These are phyloP conservation scores for Geosmithia flava DNA, from an alignment of 2,329 filamentous ascomycete genomes.

Conservation along the genomic window DNA sequence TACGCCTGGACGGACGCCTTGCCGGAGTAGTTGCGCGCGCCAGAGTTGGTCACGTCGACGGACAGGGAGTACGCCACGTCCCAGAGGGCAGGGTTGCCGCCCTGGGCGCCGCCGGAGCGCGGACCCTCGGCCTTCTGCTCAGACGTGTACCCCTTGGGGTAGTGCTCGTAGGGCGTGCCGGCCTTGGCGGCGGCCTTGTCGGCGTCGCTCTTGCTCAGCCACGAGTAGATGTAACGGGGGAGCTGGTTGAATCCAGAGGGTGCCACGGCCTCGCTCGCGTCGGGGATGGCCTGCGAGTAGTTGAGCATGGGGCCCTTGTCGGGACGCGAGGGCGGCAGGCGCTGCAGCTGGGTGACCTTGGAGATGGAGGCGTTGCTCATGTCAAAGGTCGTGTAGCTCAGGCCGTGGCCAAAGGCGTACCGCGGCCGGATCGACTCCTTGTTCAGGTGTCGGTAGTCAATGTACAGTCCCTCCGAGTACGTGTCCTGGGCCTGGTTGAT, in stretches of 20 bases:
- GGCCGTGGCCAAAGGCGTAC: constrained; percentile 77
- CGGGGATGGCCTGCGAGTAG: constrained; percentile 38
- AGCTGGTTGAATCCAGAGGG: constrained; percentile 47
- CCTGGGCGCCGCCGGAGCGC: constrained; percentile 54
- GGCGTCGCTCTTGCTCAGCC: constrained; percentile 32
- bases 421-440: constrained; percentile 60
- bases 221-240: constrained; percentile 59
- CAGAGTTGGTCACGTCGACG: constrained; percentile 40
- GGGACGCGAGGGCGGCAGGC: constrained; percentile 18
- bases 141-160: constrained; percentile 54
- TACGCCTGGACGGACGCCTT: constrained; percentile 34
- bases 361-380: constrained; percentile 38
- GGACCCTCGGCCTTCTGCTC: constrained; percentile 24
- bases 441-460: constrained; percentile 87
- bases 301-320: constrained; percentile 26
- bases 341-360: constrained; percentile 28
- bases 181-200: constrained; percentile 24
- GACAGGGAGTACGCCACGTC: constrained; percentile 29
- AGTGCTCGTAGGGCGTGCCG: constrained; percentile 35
- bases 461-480: constrained; percentile 71
- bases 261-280: constrained; percentile 40
- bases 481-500: constrained; percentile 66
- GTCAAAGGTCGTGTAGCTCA: constrained; percentile 68
- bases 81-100: constrained; percentile 56
- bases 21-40: constrained; percentile 21